Conservation (phyloP, 345 rosid species). For the Cardamine chenopodiifolia region DNA sequence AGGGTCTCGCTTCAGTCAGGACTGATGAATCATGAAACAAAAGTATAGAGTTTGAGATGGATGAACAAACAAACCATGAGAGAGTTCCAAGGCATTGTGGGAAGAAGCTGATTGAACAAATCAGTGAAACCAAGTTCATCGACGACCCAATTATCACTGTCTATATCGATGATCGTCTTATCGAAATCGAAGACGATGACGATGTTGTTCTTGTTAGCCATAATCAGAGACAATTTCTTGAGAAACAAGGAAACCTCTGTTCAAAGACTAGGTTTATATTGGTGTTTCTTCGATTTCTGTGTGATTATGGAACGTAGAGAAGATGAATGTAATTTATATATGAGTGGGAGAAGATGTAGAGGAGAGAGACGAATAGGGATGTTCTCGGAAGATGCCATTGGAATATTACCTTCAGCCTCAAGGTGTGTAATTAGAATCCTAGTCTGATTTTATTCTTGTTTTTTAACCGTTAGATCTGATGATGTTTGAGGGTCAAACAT, state of each 20-base stretch:
- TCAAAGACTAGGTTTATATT: not conserved
- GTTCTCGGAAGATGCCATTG: conserved; percentile 38
- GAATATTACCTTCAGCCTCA: conserved; percentile 34
- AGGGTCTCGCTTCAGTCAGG: not conserved
- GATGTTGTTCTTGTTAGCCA: conserved; percentile 34
- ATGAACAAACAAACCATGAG: conserved; percentile 65
- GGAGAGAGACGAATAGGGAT: not conserved
- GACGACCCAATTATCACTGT: conserved; percentile 75
- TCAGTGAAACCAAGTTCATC: conserved; percentile 70
- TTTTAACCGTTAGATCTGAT: conserved; percentile 31
- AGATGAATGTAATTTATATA: conserved; percentile 21
- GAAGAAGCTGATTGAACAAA: conserved; percentile 67
- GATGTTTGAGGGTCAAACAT: conserved; percentile 5
- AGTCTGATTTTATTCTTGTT: not conserved
- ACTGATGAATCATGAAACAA: not conserved
- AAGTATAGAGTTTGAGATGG: not conserved
- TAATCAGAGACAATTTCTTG: not conserved
- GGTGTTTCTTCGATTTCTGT: not conserved
- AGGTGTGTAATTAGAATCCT: conserved; percentile 1
- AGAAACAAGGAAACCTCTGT: not conserved
- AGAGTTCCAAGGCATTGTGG: conserved; percentile 82
- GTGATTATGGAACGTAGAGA: conserved; percentile 19
- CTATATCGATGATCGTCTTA: conserved; percentile 73
- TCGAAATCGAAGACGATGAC: conserved; percentile 72
- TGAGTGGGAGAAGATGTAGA: not conserved